These are phyloP conservation scores for Meredithiella fracta DNA, from an alignment of 2,329 filamentous ascomycete species.

Conservation along the genomic window DNA sequence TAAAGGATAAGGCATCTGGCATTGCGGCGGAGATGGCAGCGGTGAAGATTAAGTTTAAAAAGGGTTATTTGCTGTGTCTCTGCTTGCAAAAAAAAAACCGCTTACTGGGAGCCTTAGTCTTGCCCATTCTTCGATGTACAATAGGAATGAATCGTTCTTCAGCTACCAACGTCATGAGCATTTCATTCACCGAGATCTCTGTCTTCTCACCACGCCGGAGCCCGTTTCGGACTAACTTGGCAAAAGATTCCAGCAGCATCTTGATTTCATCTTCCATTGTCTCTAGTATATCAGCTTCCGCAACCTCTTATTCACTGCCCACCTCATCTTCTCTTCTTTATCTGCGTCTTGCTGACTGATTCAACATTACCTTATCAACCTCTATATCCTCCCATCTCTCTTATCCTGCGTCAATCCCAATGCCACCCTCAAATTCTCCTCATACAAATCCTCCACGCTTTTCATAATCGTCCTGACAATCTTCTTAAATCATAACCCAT, in stretches of 20 bases:
- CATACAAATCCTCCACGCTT: slow-evolving; percentile 76
- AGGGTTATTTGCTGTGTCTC: slow-evolving; percentile 57
- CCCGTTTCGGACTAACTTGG: slow-evolving; percentile 29
- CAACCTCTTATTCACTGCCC: not conserved
- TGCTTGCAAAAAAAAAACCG: too few species aligned
- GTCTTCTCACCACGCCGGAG: slow-evolving; percentile 24
- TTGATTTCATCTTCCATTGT: not conserved
- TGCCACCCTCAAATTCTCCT: slow-evolving; percentile 40
- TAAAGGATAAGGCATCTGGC: slow-evolving; percentile 72
- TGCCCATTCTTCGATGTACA: slow-evolving; percentile 18
- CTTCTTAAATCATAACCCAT: too few species aligned
- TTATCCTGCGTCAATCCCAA: slow-evolving; percentile 24
- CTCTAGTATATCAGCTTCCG: not conserved
- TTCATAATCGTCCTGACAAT: slow-evolving; percentile 51
- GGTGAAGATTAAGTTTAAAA: slow-evolving; percentile 88
- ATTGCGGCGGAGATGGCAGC: slow-evolving; percentile 86
- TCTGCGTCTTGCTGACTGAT: not conserved
- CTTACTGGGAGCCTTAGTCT: slow-evolving; percentile 12
- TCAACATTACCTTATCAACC: slow-evolving; percentile 47
- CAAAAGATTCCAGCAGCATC: slow-evolving; percentile 5
- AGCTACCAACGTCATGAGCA: slow-evolving; percentile 26
- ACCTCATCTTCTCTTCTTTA: not conserved
- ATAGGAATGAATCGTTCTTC: slow-evolving; percentile 21
- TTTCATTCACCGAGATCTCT: slow-evolving; percentile 23
- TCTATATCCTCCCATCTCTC: slow-evolving; percentile 25